Evolutionary conservation across 2,329 filamentous ascomycete genomes (phyloP).

Genomic region (Calonectria ilicicola): DNA sequence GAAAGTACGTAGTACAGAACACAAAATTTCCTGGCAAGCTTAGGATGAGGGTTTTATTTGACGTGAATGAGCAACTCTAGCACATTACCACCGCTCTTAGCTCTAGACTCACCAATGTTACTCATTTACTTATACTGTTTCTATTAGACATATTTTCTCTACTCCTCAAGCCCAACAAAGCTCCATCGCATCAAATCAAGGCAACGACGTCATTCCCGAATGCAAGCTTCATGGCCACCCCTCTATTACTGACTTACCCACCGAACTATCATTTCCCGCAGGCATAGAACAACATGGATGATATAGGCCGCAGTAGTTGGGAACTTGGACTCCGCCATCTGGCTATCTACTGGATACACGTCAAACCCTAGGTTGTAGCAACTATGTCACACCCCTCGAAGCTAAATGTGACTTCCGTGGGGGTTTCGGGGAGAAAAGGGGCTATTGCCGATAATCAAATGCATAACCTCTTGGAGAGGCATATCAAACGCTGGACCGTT

Average conservation of each 20-base stretch:
- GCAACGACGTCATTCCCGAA: neutral
- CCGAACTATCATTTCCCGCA: neutral
- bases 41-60: neutral
- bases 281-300: neutral
- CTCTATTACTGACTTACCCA: neutral
- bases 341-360: constrained; percentile 3
- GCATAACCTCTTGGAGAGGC: neutral
- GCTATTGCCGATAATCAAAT: neutral
- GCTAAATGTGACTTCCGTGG: neutral
- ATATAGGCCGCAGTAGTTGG: neutral
- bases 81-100: neutral
- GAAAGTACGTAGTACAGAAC: neutral
- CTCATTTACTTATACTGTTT: neutral
- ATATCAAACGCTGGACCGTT: neutral
- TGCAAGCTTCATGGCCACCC: neutral
- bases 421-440: neutral
- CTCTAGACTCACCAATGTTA: neutral
- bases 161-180: neutral
- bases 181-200: neutral
- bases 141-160: neutral
- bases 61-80: too few species aligned
- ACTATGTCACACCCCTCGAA: neutral
- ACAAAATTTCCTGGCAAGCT: neutral
- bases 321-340: neutral
- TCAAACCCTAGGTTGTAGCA: neutral